Conservation (phyloP, 352 stramenopile species). For the Phytophthora megakarya region DNA sequence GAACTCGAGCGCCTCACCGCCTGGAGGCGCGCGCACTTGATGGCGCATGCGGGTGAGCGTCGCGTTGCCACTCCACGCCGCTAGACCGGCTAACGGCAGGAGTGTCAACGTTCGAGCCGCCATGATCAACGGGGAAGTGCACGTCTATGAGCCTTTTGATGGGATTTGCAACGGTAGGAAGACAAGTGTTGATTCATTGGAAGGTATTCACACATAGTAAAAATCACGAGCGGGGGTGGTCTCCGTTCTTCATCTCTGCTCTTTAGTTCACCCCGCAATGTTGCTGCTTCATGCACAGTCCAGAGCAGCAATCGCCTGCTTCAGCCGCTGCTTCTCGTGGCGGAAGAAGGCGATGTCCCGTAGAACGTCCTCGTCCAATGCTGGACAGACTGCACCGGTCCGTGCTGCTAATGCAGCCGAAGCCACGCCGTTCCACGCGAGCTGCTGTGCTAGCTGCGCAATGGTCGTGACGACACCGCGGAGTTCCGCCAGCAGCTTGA, state of each 20-base stretch:
- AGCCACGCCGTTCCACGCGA: constrained; percentile 44
- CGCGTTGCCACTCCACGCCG: constrained; percentile 74
- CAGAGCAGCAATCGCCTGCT: constrained; percentile 36
- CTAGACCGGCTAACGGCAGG: constrained; percentile 66
- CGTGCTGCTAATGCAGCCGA: constrained; percentile 31
- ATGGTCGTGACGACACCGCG: constrained; percentile 45
- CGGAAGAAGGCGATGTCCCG: constrained; percentile 57
- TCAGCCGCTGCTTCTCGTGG: constrained; percentile 43
- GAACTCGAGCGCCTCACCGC: constrained; percentile 59
- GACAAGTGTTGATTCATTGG: background rate
- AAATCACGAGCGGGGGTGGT: background rate
- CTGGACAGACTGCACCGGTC: constrained; percentile 16
- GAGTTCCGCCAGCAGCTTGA: constrained; percentile 47
- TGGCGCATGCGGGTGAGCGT: constrained; percentile 55
- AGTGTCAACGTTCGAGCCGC: constrained; percentile 45
- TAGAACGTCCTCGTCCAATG: constrained; percentile 40
- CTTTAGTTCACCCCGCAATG: too few relatives aligned
- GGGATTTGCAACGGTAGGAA: constrained; percentile 20
- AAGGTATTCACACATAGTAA: constrained; percentile 23
- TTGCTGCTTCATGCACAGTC: constrained; percentile 8
- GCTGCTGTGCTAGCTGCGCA: constrained; percentile 38
- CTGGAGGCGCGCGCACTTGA: constrained; percentile 36
- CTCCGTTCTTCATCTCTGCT: too few relatives aligned
- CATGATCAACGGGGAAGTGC: constrained; percentile 27
- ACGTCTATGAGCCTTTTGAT: constrained; percentile 18